Base-by-base conservation (phyloP, 345 rosid genomes). In the Cardamine chenopodiifolia region DNA sequence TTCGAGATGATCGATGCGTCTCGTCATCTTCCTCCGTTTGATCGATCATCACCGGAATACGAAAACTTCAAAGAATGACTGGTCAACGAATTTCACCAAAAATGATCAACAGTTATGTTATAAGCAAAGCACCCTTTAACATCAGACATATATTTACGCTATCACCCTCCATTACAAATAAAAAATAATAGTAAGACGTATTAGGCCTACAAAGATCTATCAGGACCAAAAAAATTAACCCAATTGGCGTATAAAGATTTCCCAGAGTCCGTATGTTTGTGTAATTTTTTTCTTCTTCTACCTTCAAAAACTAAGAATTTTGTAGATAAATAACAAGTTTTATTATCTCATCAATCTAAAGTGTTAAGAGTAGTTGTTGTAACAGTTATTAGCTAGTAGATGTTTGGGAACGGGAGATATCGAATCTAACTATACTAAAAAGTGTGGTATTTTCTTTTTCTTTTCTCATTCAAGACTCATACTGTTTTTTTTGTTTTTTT, bases 1-100 rank as follows among this genome's bases (percentile, higher is more conserved):
- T 62, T 62, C 17, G 44, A 11, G 58, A 34, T 44, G 75, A 70
- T 54, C 71, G 75, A 32, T 69, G 59, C n/a, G 56, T 59, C 18
- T 49, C 47, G 7, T 62, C 75, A 54, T 53, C 70, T 44, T 34
- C 52, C 66, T 62, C 80, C 18, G 71, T 32, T 56, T 13, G 47
- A 45, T 15, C 66, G 61, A 28, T 63, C 80, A 70, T 77, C 14
- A 37, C 60, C 34, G 60, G 66, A 34, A 15, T 44, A 28, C 56
- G 22, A 66, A 10, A 15, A 1, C 45, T n/a, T 40, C 28, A 25
- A 37, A 18, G 28, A 55, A 9, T 26, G 14, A 40, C 29, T 62
- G 70, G 55, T 42, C 56, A 63, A 29, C 40, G 20, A 31, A 57
- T 17, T n/a, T 58, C 61, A 55, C 20, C 39, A n/a, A 8, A 15